A percentile compares a stretch with the other conserved stretches of the same genome.
Evolutionary conservation across 2,329 filamentous ascomycete species (phyloP).

Genomic region (Fusarium algeriense): DNA sequence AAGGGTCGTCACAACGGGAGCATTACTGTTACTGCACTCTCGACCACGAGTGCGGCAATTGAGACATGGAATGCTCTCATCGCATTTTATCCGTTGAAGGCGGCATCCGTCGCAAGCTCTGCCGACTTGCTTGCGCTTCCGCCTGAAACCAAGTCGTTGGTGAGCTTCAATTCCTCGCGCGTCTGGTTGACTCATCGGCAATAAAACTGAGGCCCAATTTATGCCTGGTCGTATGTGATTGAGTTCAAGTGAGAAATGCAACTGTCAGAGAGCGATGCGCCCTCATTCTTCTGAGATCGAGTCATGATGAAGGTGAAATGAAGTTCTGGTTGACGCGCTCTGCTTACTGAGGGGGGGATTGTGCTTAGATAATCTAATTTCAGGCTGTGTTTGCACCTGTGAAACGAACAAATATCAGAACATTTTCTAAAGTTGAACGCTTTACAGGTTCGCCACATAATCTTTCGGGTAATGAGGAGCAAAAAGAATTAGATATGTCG

Average conservation of each 20-base stretch:
- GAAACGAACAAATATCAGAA: too few species aligned
- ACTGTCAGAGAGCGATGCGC: background rate
- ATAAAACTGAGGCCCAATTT: rapidly evolving
- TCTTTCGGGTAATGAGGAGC: too few species aligned
- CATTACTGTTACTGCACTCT: conserved; percentile 4
- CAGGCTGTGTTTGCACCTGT: background rate
- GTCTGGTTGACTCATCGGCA: background rate
- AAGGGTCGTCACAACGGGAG: background rate
- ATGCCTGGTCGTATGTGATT: rapidly evolving
- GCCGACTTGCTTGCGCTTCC: conserved; percentile 31
- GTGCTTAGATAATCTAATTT: background rate
- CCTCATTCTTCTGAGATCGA: background rate
- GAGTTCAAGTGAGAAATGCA: too few species aligned
- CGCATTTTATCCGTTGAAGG: conserved; percentile 30
- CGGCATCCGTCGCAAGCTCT: conserved; percentile 28
- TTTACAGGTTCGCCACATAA: too few species aligned
- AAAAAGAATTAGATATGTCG: too few species aligned
- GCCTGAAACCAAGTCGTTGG: conserved; percentile 4
- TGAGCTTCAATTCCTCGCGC: background rate
- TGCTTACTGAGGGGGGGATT: background rate
- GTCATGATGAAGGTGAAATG: background rate
- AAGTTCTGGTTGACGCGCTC: background rate
- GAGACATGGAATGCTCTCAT: conserved; percentile 18
- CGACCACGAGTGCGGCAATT: conserved; percentile 18
- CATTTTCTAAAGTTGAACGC: too few species aligned